Evolutionary conservation across 306 rosid genomes (phyloP).

Genomic region (Castanopsis chinensis): DNA sequence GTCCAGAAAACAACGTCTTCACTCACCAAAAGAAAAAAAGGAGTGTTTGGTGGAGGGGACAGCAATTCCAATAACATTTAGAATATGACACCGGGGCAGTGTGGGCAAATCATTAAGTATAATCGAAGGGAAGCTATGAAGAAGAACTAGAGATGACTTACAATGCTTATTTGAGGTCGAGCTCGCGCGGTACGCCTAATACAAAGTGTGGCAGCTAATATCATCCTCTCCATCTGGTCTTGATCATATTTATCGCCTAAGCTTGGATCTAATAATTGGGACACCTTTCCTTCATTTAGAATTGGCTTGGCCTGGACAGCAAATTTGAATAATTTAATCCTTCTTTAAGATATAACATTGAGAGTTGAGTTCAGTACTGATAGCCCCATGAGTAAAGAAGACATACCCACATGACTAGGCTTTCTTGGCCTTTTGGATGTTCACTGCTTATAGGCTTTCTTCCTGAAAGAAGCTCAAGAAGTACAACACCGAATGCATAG

Average conservation of each 20-base stretch:
- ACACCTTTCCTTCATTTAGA: conserved; percentile 63
- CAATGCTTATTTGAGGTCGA: conserved; percentile 87
- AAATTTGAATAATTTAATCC: not conserved
- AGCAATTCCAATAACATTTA: no score
- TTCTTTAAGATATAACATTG: conserved; percentile 18
- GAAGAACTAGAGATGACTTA: conserved; percentile 50
- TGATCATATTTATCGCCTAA: conserved; percentile 54
- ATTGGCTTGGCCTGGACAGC: conserved; percentile 82
- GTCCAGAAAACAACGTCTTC: conserved; percentile 6
- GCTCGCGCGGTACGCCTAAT: conserved; percentile 79
- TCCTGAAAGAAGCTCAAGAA: conserved; percentile 94
- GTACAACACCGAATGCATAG: conserved; percentile 89
- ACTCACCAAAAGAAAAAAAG: no score
- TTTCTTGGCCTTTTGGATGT: conserved; percentile 83
- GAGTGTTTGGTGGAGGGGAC: no score
- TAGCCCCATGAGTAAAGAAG: conserved; percentile 3
- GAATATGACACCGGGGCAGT: no score
- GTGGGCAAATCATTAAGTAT: not conserved
- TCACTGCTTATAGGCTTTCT: conserved; percentile 81
- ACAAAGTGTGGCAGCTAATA: conserved; percentile 88
- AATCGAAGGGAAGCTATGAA: conserved; percentile 14
- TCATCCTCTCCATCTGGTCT: conserved; percentile 76
- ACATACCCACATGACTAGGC: conserved; percentile 98
- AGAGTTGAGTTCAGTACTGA: not conserved
- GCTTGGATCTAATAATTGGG: conserved; percentile 68